Conservation (phyloP, 495 filamentous ascomycete species). For the Aspergillus sclerotioniger region DNA sequence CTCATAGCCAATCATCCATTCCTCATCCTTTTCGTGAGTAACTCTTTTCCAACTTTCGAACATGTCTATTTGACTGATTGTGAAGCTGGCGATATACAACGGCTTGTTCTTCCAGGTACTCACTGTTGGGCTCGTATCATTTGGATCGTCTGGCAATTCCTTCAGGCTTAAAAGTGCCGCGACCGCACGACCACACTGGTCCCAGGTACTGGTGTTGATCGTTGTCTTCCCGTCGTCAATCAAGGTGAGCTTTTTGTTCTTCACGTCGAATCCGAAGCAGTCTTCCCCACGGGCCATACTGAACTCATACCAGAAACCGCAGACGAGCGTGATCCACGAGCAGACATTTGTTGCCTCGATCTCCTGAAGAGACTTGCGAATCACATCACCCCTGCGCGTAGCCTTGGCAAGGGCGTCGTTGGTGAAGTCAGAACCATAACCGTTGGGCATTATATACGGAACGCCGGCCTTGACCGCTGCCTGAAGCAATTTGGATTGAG, state of each 20-base stretch:
- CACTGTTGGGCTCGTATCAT: slow-evolving; percentile 34
- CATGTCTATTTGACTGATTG: slow-evolving; percentile 52
- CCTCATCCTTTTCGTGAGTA: slow-evolving; percentile 40
- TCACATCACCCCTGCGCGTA: slow-evolving; percentile 15
- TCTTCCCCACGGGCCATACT: slow-evolving; percentile 33
- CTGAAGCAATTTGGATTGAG: slow-evolving; percentile 51
- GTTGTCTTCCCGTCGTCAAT: slow-evolving; percentile 50
- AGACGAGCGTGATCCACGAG: slow-evolving; percentile 49
- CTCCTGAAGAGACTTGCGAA: slow-evolving; percentile 15
- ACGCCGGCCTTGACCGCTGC: slow-evolving; percentile 64
- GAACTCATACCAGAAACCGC: slow-evolving; percentile 57
- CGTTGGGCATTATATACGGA: slow-evolving; percentile 62
- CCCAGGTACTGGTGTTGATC: slow-evolving; percentile 39
- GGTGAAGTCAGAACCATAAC: slow-evolving; percentile 44
- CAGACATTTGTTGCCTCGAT: slow-evolving; percentile 44
- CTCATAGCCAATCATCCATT: slow-evolving; percentile 57
- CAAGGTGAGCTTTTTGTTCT: slow-evolving; percentile 39
- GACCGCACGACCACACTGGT: slow-evolving; percentile 48
- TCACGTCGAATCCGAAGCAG: slow-evolving; percentile 50
- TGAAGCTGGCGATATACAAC: slow-evolving; percentile 48
- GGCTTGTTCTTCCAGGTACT: slow-evolving; percentile 40
- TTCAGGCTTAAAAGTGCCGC: slow-evolving; percentile 46
- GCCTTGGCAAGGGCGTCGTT: slow-evolving; percentile 22
- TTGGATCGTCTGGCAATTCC: slow-evolving; percentile 47
- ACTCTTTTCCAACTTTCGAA: slow-evolving; percentile 55